Base-by-base conservation (phyloP, 1,139 yeast genomes). In the Torulaspora pretoriensis region DNA sequence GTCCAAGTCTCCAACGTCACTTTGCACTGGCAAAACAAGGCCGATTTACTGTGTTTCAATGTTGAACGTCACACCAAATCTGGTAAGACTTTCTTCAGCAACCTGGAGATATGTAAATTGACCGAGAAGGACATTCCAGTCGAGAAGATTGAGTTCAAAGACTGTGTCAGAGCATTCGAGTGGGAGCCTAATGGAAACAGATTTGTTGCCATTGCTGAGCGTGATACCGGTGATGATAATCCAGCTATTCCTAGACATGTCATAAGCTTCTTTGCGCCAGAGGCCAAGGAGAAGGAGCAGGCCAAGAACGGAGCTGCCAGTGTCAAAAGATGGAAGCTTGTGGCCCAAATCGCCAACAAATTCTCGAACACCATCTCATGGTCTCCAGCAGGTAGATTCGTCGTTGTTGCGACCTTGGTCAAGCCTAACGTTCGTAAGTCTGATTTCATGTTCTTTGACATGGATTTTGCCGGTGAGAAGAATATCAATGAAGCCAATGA, bases 61-160 rank as follows among this genome's bases (percentile, higher is more conserved):
- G 97, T 94, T 55, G 97, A 90, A 67, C 88, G 97, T 71, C 96
- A 89, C 69, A 88, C 97, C 47, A 92, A 92, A 70, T 84, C 96
- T 42, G 88, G 86, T 68, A 94, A 94, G 76, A 86, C 96, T 17
- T 70, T 84, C 45, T 90, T 87, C 75, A 83, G 97, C 51, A 89
- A 89, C 65, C 77, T 94, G 68, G 98, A 94, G 70, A 85, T 94
- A 63, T 89, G 92, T 78, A 84, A 87, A 64, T 70, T 88, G 49
- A 74, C 76, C 49, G 98, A 90, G 69, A 87, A 81, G 70, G 96
- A 86, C 61, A 80, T 90, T 55, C 98, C 98, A 16, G 96, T 90
- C 52, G 97, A 90, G 66, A 92, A 88, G 59, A 75, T 92, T 56
- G 99, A 94, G 69, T 76, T 90, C 63, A 88, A 88, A 70, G 97